Conservation (phyloP, 2,329 filamentous ascomycete species). For the Xylaria sp. region DNA sequence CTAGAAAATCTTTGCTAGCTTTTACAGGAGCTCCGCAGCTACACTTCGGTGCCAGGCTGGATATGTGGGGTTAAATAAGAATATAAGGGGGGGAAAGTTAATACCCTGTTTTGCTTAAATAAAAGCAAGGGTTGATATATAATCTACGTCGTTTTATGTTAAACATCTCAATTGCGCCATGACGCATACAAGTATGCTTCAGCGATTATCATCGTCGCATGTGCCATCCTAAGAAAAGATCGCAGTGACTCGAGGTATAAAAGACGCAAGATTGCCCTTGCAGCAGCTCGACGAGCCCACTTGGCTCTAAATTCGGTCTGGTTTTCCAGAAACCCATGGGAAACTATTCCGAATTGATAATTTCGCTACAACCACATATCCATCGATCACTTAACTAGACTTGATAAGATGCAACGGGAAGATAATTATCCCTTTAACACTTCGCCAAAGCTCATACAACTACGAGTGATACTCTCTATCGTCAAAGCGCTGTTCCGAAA, state of each 20-base stretch:
- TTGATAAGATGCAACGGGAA: no score
- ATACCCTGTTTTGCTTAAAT: no score
- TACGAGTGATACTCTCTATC: constrained; percentile 1
- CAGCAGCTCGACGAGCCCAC: neutral
- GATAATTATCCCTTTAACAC: neutral
- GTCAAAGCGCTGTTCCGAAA: constrained; percentile 25
- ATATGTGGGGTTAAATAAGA: no score
- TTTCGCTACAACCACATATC: no score
- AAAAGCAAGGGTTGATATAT: neutral
- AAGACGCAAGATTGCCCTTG: no score
- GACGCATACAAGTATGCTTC: neutral
- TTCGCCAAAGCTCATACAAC: neutral
- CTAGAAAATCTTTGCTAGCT: constrained; percentile 12
- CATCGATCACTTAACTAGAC: no score
- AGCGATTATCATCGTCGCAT: neutral
- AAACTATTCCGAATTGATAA: no score
- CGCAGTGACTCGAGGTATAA: neutral
- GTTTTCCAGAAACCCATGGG: neutral
- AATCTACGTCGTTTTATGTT: neutral
- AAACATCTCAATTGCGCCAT: neutral
- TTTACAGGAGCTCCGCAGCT: neutral
- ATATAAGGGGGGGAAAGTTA: no score
- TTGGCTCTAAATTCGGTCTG: neutral
- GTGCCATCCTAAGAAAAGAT: neutral
- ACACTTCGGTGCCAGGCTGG: neutral